A percentile compares a stretch with the other conserved stretches of the same genome.
Conservation (phyloP, 2,329 filamentous ascomycete genomes). For the Ascochyta viciae-villosae region DNA sequence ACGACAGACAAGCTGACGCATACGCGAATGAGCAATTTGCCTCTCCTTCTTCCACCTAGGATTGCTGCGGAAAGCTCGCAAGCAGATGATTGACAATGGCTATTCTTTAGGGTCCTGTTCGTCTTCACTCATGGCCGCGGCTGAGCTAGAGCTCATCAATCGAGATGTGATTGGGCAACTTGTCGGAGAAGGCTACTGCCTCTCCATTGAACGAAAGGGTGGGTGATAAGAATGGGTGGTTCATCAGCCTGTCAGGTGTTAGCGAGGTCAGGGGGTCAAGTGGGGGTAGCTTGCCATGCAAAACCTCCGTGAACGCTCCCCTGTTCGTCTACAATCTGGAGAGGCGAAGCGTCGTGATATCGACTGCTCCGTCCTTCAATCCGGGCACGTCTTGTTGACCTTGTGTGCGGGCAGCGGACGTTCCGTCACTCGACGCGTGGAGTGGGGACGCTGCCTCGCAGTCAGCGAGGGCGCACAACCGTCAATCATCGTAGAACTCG, state of each 20-base stretch:
- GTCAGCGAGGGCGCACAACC: conserved; percentile 82
- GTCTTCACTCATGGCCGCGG: conserved; percentile 20
- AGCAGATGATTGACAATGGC: conserved; percentile 36
- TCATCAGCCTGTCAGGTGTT: conserved; percentile 36
- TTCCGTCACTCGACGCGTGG: conserved; percentile 61
- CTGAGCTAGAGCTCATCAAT: conserved; percentile 28
- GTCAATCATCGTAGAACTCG: conserved; percentile 96
- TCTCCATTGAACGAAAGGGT: conserved; percentile 48
- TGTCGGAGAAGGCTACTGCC: conserved; percentile 33
- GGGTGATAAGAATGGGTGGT: conserved; percentile 47
- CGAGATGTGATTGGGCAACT: conserved; percentile 22
- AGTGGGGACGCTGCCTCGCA: conserved; percentile 83
- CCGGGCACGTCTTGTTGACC: conserved; percentile 44
- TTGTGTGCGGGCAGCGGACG: conserved; percentile 55
- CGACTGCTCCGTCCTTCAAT: conserved; percentile 39
- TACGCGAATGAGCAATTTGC: conserved; percentile 32
- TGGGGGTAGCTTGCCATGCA: conserved; percentile 37
- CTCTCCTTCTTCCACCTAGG: conserved; percentile 30
- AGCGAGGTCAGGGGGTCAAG: background rate
- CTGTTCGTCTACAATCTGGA: conserved; percentile 49
- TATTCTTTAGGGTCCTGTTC: conserved; percentile 28
- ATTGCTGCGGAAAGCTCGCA: conserved; percentile 35
- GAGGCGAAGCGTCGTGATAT: conserved; percentile 46
- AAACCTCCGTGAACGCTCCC: conserved; percentile 46
- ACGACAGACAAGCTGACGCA: conserved; percentile 40